Base-by-base conservation (phyloP, 2,329 filamentous ascomycete genomes). In the Cryphonectria nitschkei region DNA sequence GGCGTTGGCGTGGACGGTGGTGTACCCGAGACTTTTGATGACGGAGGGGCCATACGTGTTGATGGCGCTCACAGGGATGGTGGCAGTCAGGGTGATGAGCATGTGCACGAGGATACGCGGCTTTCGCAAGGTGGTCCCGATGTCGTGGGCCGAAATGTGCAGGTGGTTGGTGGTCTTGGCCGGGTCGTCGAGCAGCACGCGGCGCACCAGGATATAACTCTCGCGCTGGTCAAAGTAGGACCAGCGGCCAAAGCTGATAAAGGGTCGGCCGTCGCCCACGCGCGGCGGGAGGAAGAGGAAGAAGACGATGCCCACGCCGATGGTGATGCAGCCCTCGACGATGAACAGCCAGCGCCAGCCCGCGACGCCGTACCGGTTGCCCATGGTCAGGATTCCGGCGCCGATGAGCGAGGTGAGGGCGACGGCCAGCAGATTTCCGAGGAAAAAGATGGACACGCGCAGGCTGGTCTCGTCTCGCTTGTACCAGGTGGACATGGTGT, bases 1-100 rank as follows among this genome's bases (percentile, higher is more conserved):
- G 79, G 87, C 87, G 69, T 89, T 89, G 63, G 82, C 82, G 0
- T 76, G 78, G 2, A 89, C 81, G 0, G 78, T 75, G 6, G 75
- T 77, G 72, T 86, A 89, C 0, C 87, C 87, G 56, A 89, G 84
- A 14, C 81, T 82, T 64, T 79, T 82, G 71, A 89, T 84, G 62
- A 89, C 84, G 9, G 83, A 83, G 0, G 87, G 87, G 0, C 84
- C 82, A 72, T 89, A 88, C 3, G 86, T 85, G 70, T 86, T 81
- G 65, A 86, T 82, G 2, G 82, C 81, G 76, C 81, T 74, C 74
- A 85, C 80, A 29, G 84, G 83, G n/a, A 84, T 77, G 74, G 85
- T 81, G 78, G 85, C 86, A 76, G 79, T 72, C 41, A 86, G 72
- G 54, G 86, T 86, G 73, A 89, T 83, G 26, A 85, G 71, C 8